Evolutionary conservation across 441 rosid species (phyloP).

Genomic region (Gossypium armourianum): DNA sequence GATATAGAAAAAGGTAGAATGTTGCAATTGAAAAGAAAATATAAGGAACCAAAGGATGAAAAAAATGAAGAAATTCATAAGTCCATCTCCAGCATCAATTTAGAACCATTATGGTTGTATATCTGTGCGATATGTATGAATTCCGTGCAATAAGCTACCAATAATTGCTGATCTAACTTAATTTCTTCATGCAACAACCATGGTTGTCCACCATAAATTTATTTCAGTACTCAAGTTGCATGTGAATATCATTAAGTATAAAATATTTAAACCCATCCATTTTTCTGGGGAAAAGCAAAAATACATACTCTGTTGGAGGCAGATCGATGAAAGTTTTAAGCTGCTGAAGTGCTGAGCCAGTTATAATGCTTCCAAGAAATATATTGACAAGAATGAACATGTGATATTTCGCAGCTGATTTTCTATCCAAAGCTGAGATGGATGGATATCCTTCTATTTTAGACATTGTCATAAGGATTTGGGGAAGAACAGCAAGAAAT

Average conservation of each 20-base stretch:
- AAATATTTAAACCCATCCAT: neutral
- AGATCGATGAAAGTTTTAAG: constrained; percentile 37
- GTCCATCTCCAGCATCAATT: neutral
- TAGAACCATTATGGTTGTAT: neutral
- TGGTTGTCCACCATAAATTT: no score
- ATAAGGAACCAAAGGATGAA: neutral
- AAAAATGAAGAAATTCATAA: neutral
- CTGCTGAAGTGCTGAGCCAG: constrained; percentile 58
- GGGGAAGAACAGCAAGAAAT: constrained; percentile 48
- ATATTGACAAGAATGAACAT: constrained; percentile 45
- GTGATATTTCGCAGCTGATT: constrained; percentile 49
- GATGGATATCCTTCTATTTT: constrained; percentile 51
- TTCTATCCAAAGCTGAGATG: constrained; percentile 45
- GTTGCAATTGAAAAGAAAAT: no score
- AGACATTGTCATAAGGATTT: constrained; percentile 50
- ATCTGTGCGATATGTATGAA: no score
- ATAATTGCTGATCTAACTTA: neutral
- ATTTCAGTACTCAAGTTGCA: no score
- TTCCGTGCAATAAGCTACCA: neutral
- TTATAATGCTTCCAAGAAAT: constrained; percentile 49
- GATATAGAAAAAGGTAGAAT: no score
- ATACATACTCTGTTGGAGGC: constrained; percentile 48
- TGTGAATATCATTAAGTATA: neutral
- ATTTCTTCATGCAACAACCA: no score
- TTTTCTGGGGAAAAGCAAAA: neutral